Evolutionary conservation across 768 basidiomycete genomes (phyloP).

Genomic region (Tricholoma furcatifolium): DNA sequence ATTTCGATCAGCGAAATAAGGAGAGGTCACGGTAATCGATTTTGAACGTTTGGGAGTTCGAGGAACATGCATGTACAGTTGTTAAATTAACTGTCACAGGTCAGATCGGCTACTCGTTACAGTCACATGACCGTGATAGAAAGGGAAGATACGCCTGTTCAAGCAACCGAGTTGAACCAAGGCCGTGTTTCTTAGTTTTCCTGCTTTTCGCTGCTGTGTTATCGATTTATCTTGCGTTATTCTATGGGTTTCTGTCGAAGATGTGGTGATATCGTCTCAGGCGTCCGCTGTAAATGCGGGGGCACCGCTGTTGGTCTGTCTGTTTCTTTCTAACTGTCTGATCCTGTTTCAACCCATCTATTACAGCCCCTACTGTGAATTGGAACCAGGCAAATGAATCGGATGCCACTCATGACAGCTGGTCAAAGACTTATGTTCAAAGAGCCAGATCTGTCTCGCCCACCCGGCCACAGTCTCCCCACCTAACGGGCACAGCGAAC

Average conservation of each 20-base stretch:
- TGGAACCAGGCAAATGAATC: constrained; percentile 53
- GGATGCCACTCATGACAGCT: constrained; percentile 56
- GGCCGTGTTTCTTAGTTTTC: neutral
- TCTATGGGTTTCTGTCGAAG: constrained; percentile 82
- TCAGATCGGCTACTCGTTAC: neutral
- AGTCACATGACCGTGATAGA: constrained; percentile 19
- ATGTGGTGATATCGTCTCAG: constrained; percentile 80
- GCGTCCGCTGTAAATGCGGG: constrained; percentile 76
- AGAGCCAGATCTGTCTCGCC: constrained; percentile 46
- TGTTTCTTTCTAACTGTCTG: neutral
- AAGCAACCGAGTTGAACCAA: neutral
- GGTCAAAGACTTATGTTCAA: constrained; percentile 78
- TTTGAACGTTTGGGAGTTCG: constrained; percentile 1
- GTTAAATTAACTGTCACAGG: neutral
- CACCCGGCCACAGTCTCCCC: constrained; percentile 27
- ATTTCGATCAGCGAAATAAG: constrained; percentile 8
- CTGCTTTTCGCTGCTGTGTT: constrained; percentile 4
- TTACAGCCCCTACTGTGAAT: constrained; percentile 62
- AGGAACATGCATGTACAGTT: neutral
- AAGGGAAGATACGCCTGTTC: neutral
- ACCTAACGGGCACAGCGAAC: constrained; percentile 17
- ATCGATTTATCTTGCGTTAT: constrained; percentile 1
- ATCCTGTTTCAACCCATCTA: neutral
- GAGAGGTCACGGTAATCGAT: neutral
- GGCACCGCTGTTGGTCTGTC: constrained; percentile 75